These are phyloP conservation scores for Ambrosia hybrid DNA, from an alignment of 140 eudicot genomes.

Conservation along the genomic window DNA sequence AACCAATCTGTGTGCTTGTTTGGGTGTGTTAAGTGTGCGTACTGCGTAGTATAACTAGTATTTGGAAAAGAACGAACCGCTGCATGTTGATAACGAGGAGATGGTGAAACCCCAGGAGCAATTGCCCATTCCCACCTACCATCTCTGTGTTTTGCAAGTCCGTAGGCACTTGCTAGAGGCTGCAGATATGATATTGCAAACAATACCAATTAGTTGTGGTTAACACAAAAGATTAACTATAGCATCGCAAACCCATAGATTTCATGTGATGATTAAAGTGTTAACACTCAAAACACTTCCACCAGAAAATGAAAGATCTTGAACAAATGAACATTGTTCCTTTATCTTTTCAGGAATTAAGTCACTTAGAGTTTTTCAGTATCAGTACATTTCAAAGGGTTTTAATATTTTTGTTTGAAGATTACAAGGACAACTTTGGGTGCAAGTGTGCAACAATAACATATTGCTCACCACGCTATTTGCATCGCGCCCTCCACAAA, in stretches of 20 bases:
- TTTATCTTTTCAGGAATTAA: background rate
- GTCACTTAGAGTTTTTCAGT: constrained; percentile 6
- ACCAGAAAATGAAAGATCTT: constrained; percentile 2
- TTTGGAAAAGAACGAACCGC: constrained; percentile 55
- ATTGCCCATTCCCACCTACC: constrained; percentile 99
- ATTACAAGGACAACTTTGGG: background rate
- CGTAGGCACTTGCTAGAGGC: constrained; percentile 98
- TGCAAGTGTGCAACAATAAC: background rate
- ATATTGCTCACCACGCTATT: constrained; percentile 82
- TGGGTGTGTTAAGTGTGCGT: constrained; percentile 1
- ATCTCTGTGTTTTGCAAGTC: constrained; percentile 99
- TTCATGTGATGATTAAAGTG: background rate
- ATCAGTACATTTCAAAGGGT: constrained; percentile 1
- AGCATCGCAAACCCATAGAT: constrained; percentile 1
- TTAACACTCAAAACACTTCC: constrained; percentile 14
- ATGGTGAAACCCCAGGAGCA: constrained; percentile 99
- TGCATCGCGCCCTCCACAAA: constrained; percentile 99
- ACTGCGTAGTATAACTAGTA: background rate
- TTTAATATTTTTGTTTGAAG: background rate
- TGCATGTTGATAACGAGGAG: constrained; percentile 98
- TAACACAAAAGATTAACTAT: constrained; percentile 6
- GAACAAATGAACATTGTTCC: constrained; percentile 9
- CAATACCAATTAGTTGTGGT: background rate
- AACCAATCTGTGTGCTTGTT: constrained; percentile 9
- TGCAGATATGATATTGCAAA: constrained; percentile 32